Base-by-base conservation (phyloP, 768 basidiomycete species). In the Clavulina sp. region DNA sequence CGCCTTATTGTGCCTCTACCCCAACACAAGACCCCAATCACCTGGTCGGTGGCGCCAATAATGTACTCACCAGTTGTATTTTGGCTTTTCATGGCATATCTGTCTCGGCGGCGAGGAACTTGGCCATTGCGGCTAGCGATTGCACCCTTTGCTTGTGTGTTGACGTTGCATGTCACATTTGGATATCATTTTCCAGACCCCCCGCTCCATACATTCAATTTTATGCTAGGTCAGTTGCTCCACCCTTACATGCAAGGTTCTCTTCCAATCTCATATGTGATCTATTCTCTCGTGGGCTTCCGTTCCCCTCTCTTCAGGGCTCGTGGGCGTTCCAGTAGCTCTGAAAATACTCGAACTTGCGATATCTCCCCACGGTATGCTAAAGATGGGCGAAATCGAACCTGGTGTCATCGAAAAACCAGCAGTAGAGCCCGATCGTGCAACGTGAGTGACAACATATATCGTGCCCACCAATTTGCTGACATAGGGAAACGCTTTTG, bases 51-150 rank as follows among this genome's bases (percentile, higher is more conserved):
- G n/a, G n/a, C n/a, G n/a, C n/a, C n/a, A n/a, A n/a, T n/a, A n/a
- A n/a, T n/a, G n/a, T n/a, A n/a, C n/a, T n/a, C n/a, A n/a, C n/a
- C n/a, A n/a, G n/a, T n/a, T n/a, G n/a, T n/a, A n/a, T n/a, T n/a
- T n/a, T n/a, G n/a, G n/a, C n/a, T n/a, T n/a, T n/a, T 77, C 58
- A 69, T 86, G 66, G 80, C 79, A 41, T 84, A 81, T 62, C 73
- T 88, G 9, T 73, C 77, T 2, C 72, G 84, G 54, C 66, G 81
- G 53, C 76, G 73, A 5, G 69, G 78, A 43, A 88, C 85, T 0
- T 73, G 75, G 59, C 59, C 71, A 9, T 68, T 78, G 30, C 75
- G 85, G 6, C 58, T 84, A 2, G 65, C 78, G 0, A 61, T 84
- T 2, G 66, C 86, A 1, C 85, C 84, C 0, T 63, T 70, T 2